These are phyloP conservation scores for Circinella minor DNA, from an alignment of 371 early-diverging fungal genomes.

Conservation along the genomic window DNA sequence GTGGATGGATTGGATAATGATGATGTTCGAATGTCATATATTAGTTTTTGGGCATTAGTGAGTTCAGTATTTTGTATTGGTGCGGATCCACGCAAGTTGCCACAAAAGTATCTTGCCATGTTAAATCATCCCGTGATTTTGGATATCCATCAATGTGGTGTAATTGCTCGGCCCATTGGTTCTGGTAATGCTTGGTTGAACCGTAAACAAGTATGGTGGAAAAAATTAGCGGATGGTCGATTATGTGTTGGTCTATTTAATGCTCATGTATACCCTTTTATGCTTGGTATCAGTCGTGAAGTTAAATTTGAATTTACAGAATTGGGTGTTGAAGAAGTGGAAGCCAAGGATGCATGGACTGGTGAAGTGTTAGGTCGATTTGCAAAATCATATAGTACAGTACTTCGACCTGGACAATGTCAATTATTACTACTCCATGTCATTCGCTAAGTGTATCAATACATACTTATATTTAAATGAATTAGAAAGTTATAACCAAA, in stretches of 20 bases:
- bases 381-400: slow-evolving; percentile 16
- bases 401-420: slow-evolving; percentile 33
- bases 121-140: slow-evolving; percentile 34
- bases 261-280: slow-evolving; percentile 27
- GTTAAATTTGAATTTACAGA: slow-evolving; percentile 20
- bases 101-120: slow-evolving; percentile 35
- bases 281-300: slow-evolving; percentile 27
- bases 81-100: slow-evolving; percentile 37
- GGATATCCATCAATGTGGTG: slow-evolving; percentile 32
- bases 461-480: not conserved
- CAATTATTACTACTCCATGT: slow-evolving; percentile 24
- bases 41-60: slow-evolving; percentile 40
- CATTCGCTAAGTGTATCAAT: not conserved
- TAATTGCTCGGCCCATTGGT: slow-evolving; percentile 31
- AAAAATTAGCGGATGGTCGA: slow-evolving; percentile 26
- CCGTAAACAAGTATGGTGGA: slow-evolving; percentile 41
- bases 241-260: slow-evolving; percentile 37
- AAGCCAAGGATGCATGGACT: slow-evolving; percentile 31
- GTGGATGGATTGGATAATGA: slow-evolving; percentile 42
- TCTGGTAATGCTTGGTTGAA: slow-evolving; percentile 29
- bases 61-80: slow-evolving; percentile 45
- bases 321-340: slow-evolving; percentile 17
- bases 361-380: slow-evolving; percentile 24
- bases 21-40: slow-evolving; percentile 33
- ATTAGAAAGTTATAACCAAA: too few relatives aligned